Evolutionary conservation across 2,329 filamentous ascomycete species (phyloP).

Genomic region (Colletotrichum spaethianum): DNA sequence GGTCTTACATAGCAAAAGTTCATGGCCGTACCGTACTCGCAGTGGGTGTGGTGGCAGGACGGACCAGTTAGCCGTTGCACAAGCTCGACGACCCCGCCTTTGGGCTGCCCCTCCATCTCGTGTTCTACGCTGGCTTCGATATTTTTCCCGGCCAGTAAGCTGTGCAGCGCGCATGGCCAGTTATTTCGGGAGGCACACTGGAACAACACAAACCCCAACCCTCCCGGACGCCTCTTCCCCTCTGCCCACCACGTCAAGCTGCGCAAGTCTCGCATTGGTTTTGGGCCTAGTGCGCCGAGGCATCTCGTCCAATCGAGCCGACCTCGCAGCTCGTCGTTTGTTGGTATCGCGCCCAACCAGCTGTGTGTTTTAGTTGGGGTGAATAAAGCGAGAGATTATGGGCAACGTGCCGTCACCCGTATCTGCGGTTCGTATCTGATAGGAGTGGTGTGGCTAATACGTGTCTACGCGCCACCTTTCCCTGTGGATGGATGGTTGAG

Average conservation of each 20-base stretch:
- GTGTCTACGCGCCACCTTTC: not conserved
- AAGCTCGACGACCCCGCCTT: constrained; percentile 23
- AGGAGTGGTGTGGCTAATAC: not conserved
- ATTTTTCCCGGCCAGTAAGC: constrained; percentile 11
- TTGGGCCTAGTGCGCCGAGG: not conserved
- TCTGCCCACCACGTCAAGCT: constrained; percentile 31
- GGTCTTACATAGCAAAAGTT: not conserved
- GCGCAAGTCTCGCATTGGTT: constrained; percentile 25
- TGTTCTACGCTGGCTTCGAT: constrained; percentile 15
- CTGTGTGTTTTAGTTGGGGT: constrained; percentile 27
- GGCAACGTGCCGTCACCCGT: not conserved
- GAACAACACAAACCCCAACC: constrained; percentile 16
- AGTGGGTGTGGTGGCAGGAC: not conserved
- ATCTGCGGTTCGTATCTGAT: not conserved
- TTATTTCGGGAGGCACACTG: constrained; percentile 23
- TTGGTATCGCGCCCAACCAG: not conserved
- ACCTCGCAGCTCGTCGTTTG: not conserved
- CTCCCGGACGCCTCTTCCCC: constrained; percentile 26
- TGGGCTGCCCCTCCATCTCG: constrained; percentile 18
- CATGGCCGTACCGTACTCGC: not conserved
- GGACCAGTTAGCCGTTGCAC: constrained; percentile 21
- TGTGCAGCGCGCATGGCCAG: constrained; percentile 14
- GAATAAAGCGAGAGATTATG: not conserved
- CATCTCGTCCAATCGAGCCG: constrained; percentile 31
- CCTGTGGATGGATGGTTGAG: not conserved